phyloP scores from a whole-genome alignment of 306 rosid species.

The Pterocarpus macrocarpus region DNA sequence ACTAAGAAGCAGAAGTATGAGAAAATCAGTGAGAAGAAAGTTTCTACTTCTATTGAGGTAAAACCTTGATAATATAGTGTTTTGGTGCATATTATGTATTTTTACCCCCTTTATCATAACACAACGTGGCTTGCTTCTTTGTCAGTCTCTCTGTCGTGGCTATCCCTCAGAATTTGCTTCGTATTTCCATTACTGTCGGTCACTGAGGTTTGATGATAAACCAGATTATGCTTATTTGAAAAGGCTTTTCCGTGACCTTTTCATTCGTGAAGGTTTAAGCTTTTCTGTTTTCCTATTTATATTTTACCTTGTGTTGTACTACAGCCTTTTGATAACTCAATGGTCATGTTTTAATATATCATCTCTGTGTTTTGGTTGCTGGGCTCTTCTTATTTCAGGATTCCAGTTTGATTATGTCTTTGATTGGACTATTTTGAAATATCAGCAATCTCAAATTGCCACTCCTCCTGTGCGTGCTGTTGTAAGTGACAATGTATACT shows the following conservation, averaged over 20 bases:
- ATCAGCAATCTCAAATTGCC: constrained; percentile 92
- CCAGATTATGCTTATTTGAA: constrained; percentile 95
- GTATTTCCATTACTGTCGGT: constrained; percentile 93
- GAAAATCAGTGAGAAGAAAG: constrained; percentile 96
- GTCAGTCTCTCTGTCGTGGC: constrained; percentile 84
- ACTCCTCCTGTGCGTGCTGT: constrained; percentile 72
- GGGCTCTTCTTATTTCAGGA: constrained; percentile 61
- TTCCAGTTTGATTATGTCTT: constrained; percentile 97
- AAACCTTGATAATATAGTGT: constrained; percentile 19
- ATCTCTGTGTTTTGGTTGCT: constrained; percentile 24
- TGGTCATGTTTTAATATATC: constrained; percentile 25
- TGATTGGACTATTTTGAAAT: constrained; percentile 98
- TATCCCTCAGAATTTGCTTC: constrained; percentile 96
- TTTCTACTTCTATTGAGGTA: constrained; percentile 94
- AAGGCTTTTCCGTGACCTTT: constrained; percentile 97
- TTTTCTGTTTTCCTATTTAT: background rate
- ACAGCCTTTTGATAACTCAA: constrained; percentile 15
- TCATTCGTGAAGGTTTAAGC: constrained; percentile 89
- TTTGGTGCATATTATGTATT: constrained; percentile 17
- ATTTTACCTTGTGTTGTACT: constrained; percentile 23
- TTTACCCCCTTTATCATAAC: background rate
- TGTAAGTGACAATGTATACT: constrained; percentile 57
- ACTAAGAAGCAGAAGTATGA: constrained; percentile 96
- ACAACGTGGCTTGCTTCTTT: constrained; percentile 54
- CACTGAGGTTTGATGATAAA: constrained; percentile 94